Evolutionary conservation across 2,329 filamentous ascomycete genomes (phyloP).

Genomic region (Ploettnerulaceae sp.): DNA sequence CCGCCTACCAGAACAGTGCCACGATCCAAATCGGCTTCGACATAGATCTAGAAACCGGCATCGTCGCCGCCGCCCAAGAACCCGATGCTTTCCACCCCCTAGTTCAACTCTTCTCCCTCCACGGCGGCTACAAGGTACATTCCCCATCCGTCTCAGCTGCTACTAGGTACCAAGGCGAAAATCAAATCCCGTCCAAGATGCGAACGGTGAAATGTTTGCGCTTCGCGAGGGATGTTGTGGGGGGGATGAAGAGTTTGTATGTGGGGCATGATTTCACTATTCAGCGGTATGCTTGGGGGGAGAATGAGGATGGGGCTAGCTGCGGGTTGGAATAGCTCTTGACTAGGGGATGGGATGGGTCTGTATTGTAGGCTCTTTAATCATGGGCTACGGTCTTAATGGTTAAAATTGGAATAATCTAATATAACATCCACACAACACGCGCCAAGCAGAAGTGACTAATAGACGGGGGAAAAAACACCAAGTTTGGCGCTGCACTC

Average conservation of each 20-base stretch:
- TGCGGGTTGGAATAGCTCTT: neutral
- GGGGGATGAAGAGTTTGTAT: conserved; percentile 25
- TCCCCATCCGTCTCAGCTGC: neutral
- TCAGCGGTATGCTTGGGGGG: conserved; percentile 9
- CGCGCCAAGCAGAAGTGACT: no score
- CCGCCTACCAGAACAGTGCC: conserved; percentile 46
- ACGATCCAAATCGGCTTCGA: conserved; percentile 49
- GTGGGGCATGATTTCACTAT: conserved; percentile 1
- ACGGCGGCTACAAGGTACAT: conserved; percentile 19
- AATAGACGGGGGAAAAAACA: no score
- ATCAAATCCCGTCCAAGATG: no score
- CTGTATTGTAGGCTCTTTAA: no score
- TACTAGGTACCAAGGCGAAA: no score
- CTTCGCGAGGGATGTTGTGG: conserved; percentile 21
- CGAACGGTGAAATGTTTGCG: conserved; percentile 16
- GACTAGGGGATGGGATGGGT: neutral
- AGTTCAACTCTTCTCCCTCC: conserved; percentile 28
- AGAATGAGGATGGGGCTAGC: neutral
- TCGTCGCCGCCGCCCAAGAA: conserved; percentile 49
- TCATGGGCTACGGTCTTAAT: no score
- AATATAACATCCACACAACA: no score
- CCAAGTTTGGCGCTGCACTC: no score
- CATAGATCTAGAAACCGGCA: conserved; percentile 41
- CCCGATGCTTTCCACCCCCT: conserved; percentile 9
- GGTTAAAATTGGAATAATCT: no score